Base-by-base conservation (phyloP, 345 rosid genomes). In the Citrus inodora region DNA sequence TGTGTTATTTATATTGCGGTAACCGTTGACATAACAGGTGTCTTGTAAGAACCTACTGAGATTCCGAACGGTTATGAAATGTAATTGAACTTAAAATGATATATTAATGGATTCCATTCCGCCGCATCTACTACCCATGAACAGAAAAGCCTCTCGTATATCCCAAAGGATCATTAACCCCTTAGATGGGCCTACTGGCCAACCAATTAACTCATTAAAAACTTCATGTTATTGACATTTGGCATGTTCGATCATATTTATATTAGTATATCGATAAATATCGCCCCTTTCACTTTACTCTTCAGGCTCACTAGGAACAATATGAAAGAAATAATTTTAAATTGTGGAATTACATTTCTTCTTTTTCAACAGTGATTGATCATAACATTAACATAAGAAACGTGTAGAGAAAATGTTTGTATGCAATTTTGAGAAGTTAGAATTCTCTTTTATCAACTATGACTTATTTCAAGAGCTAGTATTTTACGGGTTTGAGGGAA, bases 161-260 rank as follows among this genome's bases (percentile, higher is more conserved):
- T 92, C 89, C 90, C 95, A 87, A 89, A 83, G 87, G 94, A 81
- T 87, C 90, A 80, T 28, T 7, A 46, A 30, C 25, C 64, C 75
- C 25, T 32, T 16, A 32, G 69, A 10, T 19, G 42, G 81, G 21
- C 56, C 82, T 77, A 72, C 73, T 3, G 13, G 68, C 73, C 55
- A 22, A 21, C 67, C 60, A 77, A 67, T 77, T 58, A 65, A 68
- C 62, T 53, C 55, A 62, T 38, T 46, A 70, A 8, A 75, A 69
- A 40, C 72, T 76, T 33, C 9, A 27, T 9, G 65, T 48, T 24
- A 48, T 66, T 40, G 64, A 67, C 78, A 51, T 28, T 67, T 58
- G 46, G 16, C 38, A 17, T 38, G 21, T 25, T 63, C 55, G 10
- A 55, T 68, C 19, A 69, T 69, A 40, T 46, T 24, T 33, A 62